Base-by-base conservation (phyloP, 305 asterid genomes). In the Solanum hybrid region DNA sequence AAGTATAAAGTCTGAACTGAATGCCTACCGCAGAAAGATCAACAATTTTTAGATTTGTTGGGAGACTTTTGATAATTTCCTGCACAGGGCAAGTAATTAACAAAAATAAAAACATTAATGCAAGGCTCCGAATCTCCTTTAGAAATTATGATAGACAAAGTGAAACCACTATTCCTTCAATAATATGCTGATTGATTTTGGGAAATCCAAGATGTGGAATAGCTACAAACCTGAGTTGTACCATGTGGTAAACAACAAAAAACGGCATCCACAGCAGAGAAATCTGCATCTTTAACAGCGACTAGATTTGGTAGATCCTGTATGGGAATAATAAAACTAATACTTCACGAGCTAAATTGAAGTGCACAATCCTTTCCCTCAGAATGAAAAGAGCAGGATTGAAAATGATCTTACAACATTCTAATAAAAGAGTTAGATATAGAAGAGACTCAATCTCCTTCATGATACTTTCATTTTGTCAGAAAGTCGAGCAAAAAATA, bases 171-270 rank as follows among this genome's bases (percentile, higher is more conserved):
- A 10, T 84, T 51, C 76, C 7, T 84, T 84, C 29, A n/a, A 31
- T 85, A 57, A 0, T 31, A 57, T 0, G 7, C 77, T 57, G 45
- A 85, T 22, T 57, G 88, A 57, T 57, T 85, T 85, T 32, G 77
- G 78, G 45, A 85, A 85, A 61, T 57, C 33, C 29, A n/a, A 85
- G 78, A 61, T 3, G 1, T 61, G 88, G 6, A 81, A 79, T 89
- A 57, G 38, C 36, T 34, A 90, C 90, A 73, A 80, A 97, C 99
- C 98, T 97, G 99, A 88, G 98, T 95, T 65, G 98, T 95, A 90
- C 99, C 99, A 93, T 96, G 98, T 20, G 99, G 99, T 94, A 97
- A 95, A 93, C 98, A 97, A 91, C 99, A 97, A 91, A 97, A 95
- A 29, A 97, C 94, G 76, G 98, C 98, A 96, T 97, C 99, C n/a